Base-by-base conservation (phyloP, 208 protist genomes). In the Leptomonas seymouri region DNA sequence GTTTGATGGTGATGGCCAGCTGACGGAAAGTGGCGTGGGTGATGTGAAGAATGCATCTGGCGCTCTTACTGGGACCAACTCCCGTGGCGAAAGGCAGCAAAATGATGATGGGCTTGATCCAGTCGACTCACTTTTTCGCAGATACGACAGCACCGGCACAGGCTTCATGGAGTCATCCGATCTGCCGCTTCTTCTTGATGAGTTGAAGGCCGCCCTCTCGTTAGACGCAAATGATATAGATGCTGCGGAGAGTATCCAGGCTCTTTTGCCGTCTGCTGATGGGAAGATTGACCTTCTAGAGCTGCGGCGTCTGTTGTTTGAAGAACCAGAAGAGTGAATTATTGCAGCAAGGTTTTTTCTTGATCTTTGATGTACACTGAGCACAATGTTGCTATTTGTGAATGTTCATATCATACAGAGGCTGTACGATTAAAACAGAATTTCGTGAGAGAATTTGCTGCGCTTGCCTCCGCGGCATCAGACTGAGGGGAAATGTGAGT, bases 1-100 rank as follows among this genome's bases (percentile, higher is more conserved):
- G 20, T 97, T 97, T 71, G 89, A 94, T 31, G 75, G 82, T 30
- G 83, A 93, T 44, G 90, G 90, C 0, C 78, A 87, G n/a, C 77
- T 84, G 73, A 81, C 79, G n/a, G 81, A 83, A 57, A 60, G 66
- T 41, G 57, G 53, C 2, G 71, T 21, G 16, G 42, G n/a, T 41
- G 64, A n/a, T 7, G 41, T 42, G 20, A 18, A 54, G 31, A 21
- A 30, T 25, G 18, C 53, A 18, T 65, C 68, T 7, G 23, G 16
- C 1, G 59, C 23, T 0, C 42, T 30, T 16, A 12, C 48, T 15
- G 41, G 23, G 8, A 18, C 21, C 7, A 21, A 57, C 9, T 53
- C 44, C 14, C 14, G 49, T 9, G 30, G 45, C 23, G 41, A 57
- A 21, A 21, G 31, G 28, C 45, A 71, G 39, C 57, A 75, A 31